Percentiles rank a stretch among this genome's conserved stretches.
Evolutionary conservation across 2,329 filamentous ascomycete genomes (phyloP).

Genomic region (Aspergillus quadrilineatus): DNA sequence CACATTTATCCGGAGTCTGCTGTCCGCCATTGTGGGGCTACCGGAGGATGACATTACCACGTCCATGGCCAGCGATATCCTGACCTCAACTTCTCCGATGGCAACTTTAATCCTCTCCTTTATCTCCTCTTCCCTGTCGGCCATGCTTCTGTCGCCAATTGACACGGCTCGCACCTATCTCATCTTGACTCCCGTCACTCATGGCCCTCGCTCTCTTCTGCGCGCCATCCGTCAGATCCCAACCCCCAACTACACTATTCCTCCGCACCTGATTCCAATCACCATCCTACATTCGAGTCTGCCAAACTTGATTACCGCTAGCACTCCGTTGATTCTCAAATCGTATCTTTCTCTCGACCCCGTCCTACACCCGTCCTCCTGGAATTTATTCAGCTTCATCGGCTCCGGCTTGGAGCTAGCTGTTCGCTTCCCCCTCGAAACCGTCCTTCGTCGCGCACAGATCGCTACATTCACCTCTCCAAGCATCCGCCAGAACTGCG

Average conservation of each 20-base stretch:
- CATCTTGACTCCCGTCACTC: conserved; percentile 77
- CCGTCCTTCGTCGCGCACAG: conserved; percentile 84
- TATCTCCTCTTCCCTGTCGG: conserved; percentile 66
- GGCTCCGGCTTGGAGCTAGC: conserved; percentile 78
- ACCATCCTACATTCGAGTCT: conserved; percentile 83
- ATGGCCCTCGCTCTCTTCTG: conserved; percentile 73
- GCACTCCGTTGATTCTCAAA: conserved; percentile 80
- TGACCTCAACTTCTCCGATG: conserved; percentile 79
- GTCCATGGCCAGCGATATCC: conserved; percentile 64
- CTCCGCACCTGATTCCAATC: conserved; percentile 70
- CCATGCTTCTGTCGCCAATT: conserved; percentile 78
- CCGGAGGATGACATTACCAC: conserved; percentile 68
- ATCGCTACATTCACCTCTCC: conserved; percentile 66
- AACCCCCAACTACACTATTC: conserved; percentile 66
- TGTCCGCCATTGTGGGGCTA: conserved; percentile 87
- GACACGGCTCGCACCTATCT: conserved; percentile 86
- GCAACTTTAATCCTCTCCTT: conserved; percentile 73
- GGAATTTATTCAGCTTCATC: conserved; percentile 78
- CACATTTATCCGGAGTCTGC: conserved; percentile 84
- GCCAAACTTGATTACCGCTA: conserved; percentile 77
- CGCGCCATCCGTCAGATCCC: conserved; percentile 75
- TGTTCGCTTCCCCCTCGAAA: conserved; percentile 86
- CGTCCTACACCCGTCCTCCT: conserved; percentile 74
- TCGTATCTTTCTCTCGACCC: conserved; percentile 82
- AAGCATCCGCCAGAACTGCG: conserved; percentile 44